These are phyloP conservation scores for Ogataea degrootiae DNA, from an alignment of 805 yeast species.

Conservation along the genomic window DNA sequence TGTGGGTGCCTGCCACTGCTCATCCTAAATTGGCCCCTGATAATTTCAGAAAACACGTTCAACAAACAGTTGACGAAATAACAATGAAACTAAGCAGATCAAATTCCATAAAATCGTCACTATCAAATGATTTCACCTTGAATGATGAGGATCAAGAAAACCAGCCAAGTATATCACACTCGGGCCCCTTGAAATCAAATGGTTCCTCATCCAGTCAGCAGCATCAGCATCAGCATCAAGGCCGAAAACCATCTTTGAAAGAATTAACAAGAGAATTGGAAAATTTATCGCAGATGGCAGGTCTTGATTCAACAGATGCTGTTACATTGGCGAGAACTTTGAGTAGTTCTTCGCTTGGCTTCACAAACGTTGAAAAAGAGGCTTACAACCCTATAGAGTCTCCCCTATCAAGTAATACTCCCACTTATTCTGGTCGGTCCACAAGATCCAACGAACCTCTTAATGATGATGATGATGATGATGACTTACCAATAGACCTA, in stretches of 20 bases:
- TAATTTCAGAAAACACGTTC: slow-evolving; percentile 66
- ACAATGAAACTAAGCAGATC: slow-evolving; percentile 35
- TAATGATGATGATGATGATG: slow-evolving; percentile 12
- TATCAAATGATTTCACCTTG: slow-evolving; percentile 17
- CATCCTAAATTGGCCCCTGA: slow-evolving; percentile 97
- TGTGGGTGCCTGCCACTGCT: slow-evolving; percentile 95
- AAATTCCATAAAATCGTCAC: slow-evolving; percentile 23
- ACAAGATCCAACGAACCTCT: slow-evolving; percentile 23
- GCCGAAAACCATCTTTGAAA: slow-evolving; percentile 54
- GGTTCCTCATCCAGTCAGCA: neutral
- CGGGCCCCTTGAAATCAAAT: neutral
- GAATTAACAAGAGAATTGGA: slow-evolving; percentile 74
- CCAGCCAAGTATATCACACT: slow-evolving; percentile 3
- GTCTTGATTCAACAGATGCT: slow-evolving; percentile 75
- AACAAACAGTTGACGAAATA: slow-evolving; percentile 49
- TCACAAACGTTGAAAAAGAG: slow-evolving; percentile 44
- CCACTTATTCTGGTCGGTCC: neutral
- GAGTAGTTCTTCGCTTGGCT: slow-evolving; percentile 63
- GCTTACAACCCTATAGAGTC: slow-evolving; percentile 29
- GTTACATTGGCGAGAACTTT: slow-evolving; percentile 76
- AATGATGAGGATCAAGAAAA: slow-evolving; percentile 1
- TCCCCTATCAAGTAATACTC: slow-evolving; percentile 3
- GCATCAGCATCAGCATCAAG: neutral
- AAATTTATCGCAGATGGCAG: slow-evolving; percentile 69
- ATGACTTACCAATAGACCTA: slow-evolving; percentile 12